Percentiles rank a stretch among this genome's conserved stretches.
These are phyloP conservation scores for Talaromyces albobiverticillius DNA, from an alignment of 2,329 filamentous ascomycete genomes.

Conservation along the genomic window DNA sequence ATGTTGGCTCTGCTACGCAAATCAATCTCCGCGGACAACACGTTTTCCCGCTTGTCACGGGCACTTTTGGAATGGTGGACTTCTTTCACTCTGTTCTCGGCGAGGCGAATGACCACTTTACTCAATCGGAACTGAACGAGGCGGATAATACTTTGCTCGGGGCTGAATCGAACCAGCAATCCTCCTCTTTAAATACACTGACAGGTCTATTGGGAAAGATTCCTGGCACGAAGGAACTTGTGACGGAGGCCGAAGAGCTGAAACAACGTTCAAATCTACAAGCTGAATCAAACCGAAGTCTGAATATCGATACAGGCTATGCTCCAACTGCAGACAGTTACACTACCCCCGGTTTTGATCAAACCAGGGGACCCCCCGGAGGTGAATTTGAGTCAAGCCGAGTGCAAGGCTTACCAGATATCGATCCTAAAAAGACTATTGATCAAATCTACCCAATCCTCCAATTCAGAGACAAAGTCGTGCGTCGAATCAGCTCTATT, in stretches of 20 bases:
- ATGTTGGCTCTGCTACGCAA: slow-evolving; percentile 66
- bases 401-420: slow-evolving; percentile 72
- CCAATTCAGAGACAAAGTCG: slow-evolving; percentile 89
- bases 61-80: slow-evolving; percentile 74
- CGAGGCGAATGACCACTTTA: slow-evolving; percentile 79
- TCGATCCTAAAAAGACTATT: slow-evolving; percentile 75
- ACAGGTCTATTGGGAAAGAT: slow-evolving; percentile 72
- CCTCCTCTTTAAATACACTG: slow-evolving; percentile 56
- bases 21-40: slow-evolving; percentile 63
- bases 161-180: slow-evolving; percentile 54
- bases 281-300: slow-evolving; percentile 55
- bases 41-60: slow-evolving; percentile 72
- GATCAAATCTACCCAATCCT: slow-evolving; percentile 91
- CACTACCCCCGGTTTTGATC: background rate
- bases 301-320: slow-evolving; percentile 27
- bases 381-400: slow-evolving; percentile 34
- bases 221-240: slow-evolving; percentile 67
- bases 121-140: slow-evolving; percentile 79
- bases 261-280: slow-evolving; percentile 62
- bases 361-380: slow-evolving; percentile 25
- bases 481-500: slow-evolving; percentile 77
- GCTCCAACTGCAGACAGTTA: background rate
- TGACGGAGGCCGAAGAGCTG: slow-evolving; percentile 63
- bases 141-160: slow-evolving; percentile 72
- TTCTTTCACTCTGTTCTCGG: slow-evolving; percentile 76